Percentiles rank a stretch among this genome's conserved stretches.
phyloP scores from a whole-genome alignment of 768 basidiomycete genomes.

The Suillus clintonianus region DNA sequence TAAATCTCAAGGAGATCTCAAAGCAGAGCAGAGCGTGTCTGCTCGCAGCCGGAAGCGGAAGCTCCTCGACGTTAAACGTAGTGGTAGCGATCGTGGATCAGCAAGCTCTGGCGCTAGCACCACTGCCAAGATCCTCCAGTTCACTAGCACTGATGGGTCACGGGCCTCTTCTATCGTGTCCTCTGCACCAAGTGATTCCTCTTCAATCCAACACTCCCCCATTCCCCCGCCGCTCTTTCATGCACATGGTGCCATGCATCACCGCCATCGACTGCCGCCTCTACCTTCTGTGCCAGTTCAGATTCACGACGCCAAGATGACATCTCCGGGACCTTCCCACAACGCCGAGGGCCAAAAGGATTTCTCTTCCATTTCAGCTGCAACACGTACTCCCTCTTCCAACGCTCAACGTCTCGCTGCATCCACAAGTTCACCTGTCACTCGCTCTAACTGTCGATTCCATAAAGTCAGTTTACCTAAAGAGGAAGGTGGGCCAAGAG shows the following conservation, averaged over 20 bases:
- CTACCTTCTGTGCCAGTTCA: conserved; percentile 9
- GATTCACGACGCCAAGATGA: neutral
- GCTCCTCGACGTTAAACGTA: conserved; percentile 13
- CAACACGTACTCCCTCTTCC: neutral
- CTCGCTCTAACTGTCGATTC: conserved; percentile 71
- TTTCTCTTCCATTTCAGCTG: neutral
- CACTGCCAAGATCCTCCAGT: conserved; percentile 36
- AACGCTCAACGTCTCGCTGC: conserved; percentile 9
- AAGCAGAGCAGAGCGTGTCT: conserved; percentile 39
- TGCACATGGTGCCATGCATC: conserved; percentile 25
- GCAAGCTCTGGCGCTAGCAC: conserved; percentile 41
- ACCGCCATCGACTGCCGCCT: conserved; percentile 21
- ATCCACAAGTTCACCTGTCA: conserved; percentile 49
- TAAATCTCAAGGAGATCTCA: conserved; percentile 11
- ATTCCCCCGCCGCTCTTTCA: conserved; percentile 23
- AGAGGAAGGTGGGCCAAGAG: conserved; percentile 51
- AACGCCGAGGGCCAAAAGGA: neutral
- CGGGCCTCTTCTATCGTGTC: conserved; percentile 53
- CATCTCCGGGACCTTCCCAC: conserved; percentile 10
- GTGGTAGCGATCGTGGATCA: conserved; percentile 28
- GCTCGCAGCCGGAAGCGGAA: conserved; percentile 8
- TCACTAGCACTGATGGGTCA: conserved; percentile 30
- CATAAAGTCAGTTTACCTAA: conserved; percentile 65
- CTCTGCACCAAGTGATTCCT: conserved; percentile 31
- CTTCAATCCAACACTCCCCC: conserved; percentile 1